Conservation (phyloP, 73 alveolate species). For the Urostyla sp. region DNA sequence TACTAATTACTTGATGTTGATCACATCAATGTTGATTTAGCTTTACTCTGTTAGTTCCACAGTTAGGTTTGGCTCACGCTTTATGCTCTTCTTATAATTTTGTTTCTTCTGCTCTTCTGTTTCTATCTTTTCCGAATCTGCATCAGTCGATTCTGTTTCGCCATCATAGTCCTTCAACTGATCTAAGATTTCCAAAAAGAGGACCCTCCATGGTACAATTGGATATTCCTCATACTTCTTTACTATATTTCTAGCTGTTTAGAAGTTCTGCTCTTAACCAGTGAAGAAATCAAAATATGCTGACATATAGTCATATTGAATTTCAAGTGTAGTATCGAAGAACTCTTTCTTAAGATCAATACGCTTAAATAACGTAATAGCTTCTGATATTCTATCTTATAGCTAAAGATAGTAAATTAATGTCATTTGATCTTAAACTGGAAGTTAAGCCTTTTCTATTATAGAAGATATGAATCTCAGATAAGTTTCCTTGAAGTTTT, state of each 20-base stretch:
- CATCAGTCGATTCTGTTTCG: slow-evolving; percentile 64
- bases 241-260: slow-evolving; percentile 69
- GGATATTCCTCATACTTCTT: slow-evolving; percentile 72
- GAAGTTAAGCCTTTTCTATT: background rate
- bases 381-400: slow-evolving; percentile 74
- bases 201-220: slow-evolving; percentile 83
- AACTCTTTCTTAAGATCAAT: slow-evolving; percentile 31
- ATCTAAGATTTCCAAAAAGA: slow-evolving; percentile 82
- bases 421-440: slow-evolving; percentile 34
- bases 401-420: slow-evolving; percentile 54
- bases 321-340: slow-evolving; percentile 36
- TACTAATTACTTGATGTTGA: slow-evolving; percentile 59
- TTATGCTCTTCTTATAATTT: slow-evolving; percentile 65
- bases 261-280: slow-evolving; percentile 63
- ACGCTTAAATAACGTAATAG: slow-evolving; percentile 63
- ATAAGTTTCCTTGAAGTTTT: slow-evolving; percentile 59
- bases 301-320: slow-evolving; percentile 80
- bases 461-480: slow-evolving; percentile 15
- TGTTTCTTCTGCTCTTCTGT: slow-evolving; percentile 60
- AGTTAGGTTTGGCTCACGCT: slow-evolving; percentile 73
- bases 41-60: slow-evolving; percentile 60
- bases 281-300: slow-evolving; percentile 88
- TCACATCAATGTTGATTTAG: slow-evolving; percentile 59
- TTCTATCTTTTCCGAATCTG: slow-evolving; percentile 57
- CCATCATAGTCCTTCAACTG: slow-evolving; percentile 76